Conservation (phyloP, 805 yeast species). For the Starmerella powellii region DNA sequence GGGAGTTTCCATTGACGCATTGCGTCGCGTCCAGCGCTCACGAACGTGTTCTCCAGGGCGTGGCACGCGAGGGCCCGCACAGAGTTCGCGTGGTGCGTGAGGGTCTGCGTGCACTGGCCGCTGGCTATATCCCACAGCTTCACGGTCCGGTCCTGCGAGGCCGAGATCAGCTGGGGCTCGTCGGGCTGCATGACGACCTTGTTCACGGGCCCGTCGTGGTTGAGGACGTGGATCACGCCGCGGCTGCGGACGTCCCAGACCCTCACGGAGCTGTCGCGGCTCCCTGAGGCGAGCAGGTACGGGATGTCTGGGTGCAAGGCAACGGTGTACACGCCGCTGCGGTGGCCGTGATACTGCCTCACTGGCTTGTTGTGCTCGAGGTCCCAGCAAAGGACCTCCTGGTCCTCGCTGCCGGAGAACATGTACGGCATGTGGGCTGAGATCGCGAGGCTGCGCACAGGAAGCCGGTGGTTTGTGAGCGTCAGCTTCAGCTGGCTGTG, state of each 20-base stretch:
- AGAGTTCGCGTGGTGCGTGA: slow-evolving; percentile 77
- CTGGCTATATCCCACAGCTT: slow-evolving; percentile 84
- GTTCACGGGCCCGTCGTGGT: slow-evolving; percentile 64
- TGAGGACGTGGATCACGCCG: slow-evolving; percentile 56
- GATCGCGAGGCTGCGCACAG: slow-evolving; percentile 63
- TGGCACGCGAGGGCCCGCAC: slow-evolving; percentile 62
- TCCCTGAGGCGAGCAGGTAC: slow-evolving; percentile 62
- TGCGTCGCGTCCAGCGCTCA: slow-evolving; percentile 70
- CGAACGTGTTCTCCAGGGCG: slow-evolving; percentile 59
- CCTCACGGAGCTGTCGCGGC: slow-evolving; percentile 73
- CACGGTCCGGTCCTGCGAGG: slow-evolving; percentile 75
- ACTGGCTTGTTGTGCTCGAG: slow-evolving; percentile 70
- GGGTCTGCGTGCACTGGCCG: slow-evolving; percentile 53
- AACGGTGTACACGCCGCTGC: slow-evolving; percentile 74
- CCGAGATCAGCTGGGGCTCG: slow-evolving; percentile 77
- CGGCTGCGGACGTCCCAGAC: slow-evolving; percentile 91
- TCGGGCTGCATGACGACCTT: slow-evolving; percentile 52
- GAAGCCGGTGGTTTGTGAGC: slow-evolving; percentile 83
- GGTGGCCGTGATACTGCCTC: slow-evolving; percentile 87
- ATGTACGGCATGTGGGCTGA: slow-evolving; percentile 73
- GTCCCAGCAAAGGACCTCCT: slow-evolving; percentile 91
- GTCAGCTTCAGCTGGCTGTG: slow-evolving; percentile 58
- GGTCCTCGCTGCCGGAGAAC: slow-evolving; percentile 89
- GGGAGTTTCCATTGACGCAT: slow-evolving; percentile 77
- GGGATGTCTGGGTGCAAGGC: slow-evolving; percentile 82